phyloP scores from a whole-genome alignment of 495 filamentous ascomycete species.

The Aspergillus homomorphus region DNA sequence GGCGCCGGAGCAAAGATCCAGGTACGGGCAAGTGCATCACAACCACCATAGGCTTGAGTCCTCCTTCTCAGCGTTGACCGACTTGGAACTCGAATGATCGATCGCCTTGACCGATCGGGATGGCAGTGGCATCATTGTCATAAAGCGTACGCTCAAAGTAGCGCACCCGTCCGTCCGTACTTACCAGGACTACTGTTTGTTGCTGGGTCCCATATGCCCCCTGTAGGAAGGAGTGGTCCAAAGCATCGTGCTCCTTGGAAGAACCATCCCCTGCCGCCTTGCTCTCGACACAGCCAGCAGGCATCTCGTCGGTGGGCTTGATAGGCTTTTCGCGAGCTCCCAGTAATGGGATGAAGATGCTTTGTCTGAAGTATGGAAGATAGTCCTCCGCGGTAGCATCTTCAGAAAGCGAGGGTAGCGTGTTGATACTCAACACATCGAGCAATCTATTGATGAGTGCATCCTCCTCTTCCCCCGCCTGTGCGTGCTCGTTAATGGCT shows the following conservation, averaged over 20 bases:
- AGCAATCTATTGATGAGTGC: slow-evolving; percentile 69
- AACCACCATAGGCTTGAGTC: neutral
- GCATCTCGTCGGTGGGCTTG: slow-evolving; percentile 41
- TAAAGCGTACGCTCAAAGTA: slow-evolving; percentile 84
- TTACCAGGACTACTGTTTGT: slow-evolving; percentile 82
- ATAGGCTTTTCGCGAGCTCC: slow-evolving; percentile 49
- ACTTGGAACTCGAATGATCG: slow-evolving; percentile 40
- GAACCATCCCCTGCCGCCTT: slow-evolving; percentile 3
- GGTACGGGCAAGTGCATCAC: neutral
- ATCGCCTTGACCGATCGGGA: slow-evolving; percentile 61
- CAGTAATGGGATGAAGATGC: slow-evolving; percentile 80
- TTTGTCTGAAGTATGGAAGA: slow-evolving; percentile 65
- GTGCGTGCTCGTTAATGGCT: slow-evolving; percentile 46
- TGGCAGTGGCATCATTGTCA: slow-evolving; percentile 60
- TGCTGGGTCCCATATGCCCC: slow-evolving; percentile 84
- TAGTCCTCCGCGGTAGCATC: slow-evolving; percentile 64
- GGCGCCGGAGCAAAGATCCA: neutral
- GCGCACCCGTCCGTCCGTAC: slow-evolving; percentile 67
- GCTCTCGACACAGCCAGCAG: slow-evolving; percentile 33
- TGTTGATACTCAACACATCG: slow-evolving; percentile 65
- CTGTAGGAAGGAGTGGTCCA: slow-evolving; percentile 29
- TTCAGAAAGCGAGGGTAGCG: slow-evolving; percentile 58
- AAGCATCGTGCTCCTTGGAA: slow-evolving; percentile 7
- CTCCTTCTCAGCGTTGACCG: slow-evolving; percentile 12
- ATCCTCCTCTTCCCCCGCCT: slow-evolving; percentile 53